Evolutionary conservation across 345 rosid species (phyloP).

Genomic region (Ceriops decandra): DNA sequence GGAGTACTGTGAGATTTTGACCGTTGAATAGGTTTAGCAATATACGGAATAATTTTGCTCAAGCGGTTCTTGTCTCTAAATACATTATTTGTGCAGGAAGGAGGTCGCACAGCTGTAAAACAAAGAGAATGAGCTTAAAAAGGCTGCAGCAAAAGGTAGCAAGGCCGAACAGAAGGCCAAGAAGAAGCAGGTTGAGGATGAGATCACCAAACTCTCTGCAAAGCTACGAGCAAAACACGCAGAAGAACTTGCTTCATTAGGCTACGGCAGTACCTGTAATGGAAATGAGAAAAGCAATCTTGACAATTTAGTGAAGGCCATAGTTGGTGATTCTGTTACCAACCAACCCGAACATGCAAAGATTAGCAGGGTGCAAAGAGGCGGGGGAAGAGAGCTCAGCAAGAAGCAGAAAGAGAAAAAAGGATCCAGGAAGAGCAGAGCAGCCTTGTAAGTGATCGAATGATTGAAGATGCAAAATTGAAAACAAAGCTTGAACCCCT

Average conservation of each 20-base stretch:
- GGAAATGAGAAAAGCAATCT: slow-evolving; percentile 56
- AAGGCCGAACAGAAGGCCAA: slow-evolving; percentile 97
- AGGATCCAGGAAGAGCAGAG: slow-evolving; percentile 90
- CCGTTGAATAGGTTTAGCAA: no score
- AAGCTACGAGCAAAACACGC: slow-evolving; percentile 75
- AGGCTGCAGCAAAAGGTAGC: slow-evolving; percentile 90
- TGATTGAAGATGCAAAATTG: slow-evolving; percentile 59
- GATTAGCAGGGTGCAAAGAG: slow-evolving; percentile 71
- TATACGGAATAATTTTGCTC: not conserved
- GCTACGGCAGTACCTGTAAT: slow-evolving; percentile 39
- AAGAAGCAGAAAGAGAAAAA: slow-evolving; percentile 87
- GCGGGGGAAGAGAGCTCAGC: slow-evolving; percentile 79
- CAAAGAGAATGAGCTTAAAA: slow-evolving; percentile 79
- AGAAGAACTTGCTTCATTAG: slow-evolving; percentile 68
- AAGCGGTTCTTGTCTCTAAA: not conserved
- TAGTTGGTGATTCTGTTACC: slow-evolving; percentile 73
- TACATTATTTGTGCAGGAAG: slow-evolving; percentile 45
- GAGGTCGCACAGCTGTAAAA: slow-evolving; percentile 73
- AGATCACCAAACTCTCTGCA: slow-evolving; percentile 58
- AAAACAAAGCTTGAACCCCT: slow-evolving; percentile 57
- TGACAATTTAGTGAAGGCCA: slow-evolving; percentile 76
- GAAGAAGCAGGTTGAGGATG: slow-evolving; percentile 94
- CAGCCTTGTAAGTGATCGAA: slow-evolving; percentile 60
- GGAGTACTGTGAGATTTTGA: no score
- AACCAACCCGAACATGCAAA: slow-evolving; percentile 54